phyloP scores from a whole-genome alignment of 257 asterid species.

The Voacanga thouarsii region DNA sequence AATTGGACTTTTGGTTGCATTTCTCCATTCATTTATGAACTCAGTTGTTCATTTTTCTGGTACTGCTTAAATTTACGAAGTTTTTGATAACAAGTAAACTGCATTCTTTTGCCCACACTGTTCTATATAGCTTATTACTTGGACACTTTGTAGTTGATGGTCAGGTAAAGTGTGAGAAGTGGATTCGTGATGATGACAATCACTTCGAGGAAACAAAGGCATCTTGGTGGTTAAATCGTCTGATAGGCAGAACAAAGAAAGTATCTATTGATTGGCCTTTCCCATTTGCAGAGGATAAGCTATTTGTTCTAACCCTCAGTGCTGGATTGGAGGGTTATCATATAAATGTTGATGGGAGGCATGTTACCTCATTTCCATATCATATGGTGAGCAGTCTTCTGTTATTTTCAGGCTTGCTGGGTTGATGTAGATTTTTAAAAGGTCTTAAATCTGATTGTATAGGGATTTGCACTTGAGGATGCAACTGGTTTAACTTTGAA shows the following conservation, averaged over 20 bases:
- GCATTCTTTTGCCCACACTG: not conserved
- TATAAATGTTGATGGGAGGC: slow-evolving; percentile 86
- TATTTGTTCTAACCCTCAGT: slow-evolving; percentile 88
- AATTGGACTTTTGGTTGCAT: not conserved
- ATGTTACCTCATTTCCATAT: slow-evolving; percentile 88
- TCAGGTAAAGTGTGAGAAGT: slow-evolving; percentile 69
- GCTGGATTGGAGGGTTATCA: slow-evolving; percentile 98
- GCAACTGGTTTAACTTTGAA: slow-evolving; percentile 85
- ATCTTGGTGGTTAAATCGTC: slow-evolving; percentile 82
- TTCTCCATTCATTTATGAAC: not conserved
- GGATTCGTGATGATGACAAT: slow-evolving; percentile 73
- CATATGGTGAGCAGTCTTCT: slow-evolving; percentile 60
- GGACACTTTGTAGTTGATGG: slow-evolving; percentile 63
- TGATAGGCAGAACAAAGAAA: slow-evolving; percentile 71
- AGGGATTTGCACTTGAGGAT: slow-evolving; percentile 96
- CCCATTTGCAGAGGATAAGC: slow-evolving; percentile 74
- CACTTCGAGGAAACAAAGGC: slow-evolving; percentile 68
- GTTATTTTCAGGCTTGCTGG: not conserved
- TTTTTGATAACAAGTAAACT: not conserved
- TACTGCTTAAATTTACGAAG: not conserved
- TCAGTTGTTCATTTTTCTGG: not conserved
- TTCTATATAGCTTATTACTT: slow-evolving; percentile 9
- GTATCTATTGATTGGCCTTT: slow-evolving; percentile 80
- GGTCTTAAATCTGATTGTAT: slow-evolving; percentile 4
- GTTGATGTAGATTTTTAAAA: slow-evolving; percentile 6